Conservation (phyloP, 331 rosid genomes). For the Erythrophleum ivorense region DNA sequence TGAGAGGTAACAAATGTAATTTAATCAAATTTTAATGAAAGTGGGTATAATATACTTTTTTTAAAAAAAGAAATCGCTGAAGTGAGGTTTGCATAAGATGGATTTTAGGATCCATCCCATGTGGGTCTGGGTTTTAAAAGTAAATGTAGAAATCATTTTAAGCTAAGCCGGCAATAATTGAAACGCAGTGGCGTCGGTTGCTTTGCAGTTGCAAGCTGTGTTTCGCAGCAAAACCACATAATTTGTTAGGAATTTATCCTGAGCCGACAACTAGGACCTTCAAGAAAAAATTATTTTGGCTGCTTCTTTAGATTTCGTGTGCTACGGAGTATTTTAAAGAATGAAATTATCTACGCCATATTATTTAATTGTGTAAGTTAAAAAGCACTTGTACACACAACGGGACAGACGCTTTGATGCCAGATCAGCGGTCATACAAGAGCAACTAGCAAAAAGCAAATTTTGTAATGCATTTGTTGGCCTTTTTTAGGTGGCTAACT, state of each 20-base stretch:
- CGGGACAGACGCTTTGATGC: background rate
- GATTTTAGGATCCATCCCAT: background rate
- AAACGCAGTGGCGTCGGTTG: background rate
- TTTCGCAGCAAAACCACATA: background rate
- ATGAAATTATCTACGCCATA: too few species aligned
- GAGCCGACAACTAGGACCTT: constrained; percentile 15
- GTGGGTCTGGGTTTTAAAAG: background rate
- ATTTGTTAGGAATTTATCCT: background rate
- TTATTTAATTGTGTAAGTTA: too few species aligned
- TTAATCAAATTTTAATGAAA: too few species aligned
- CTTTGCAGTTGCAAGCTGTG: background rate
- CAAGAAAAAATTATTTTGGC: background rate
- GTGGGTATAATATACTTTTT: too few species aligned
- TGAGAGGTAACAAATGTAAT: too few species aligned
- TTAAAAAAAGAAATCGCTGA: too few species aligned
- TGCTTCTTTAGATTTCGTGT: background rate
- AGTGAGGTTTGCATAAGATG: background rate
- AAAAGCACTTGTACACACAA: background rate
- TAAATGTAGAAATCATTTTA: background rate
- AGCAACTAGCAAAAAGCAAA: background rate
- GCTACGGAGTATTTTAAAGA: background rate
- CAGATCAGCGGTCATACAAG: background rate
- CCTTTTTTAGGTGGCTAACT: background rate
- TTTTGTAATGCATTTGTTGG: background rate
- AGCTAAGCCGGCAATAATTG: background rate